Percentiles rank a stretch among this genome's conserved stretches.
phyloP scores from a whole-genome alignment of 2,329 filamentous ascomycete species.

The Didymella exigua region DNA sequence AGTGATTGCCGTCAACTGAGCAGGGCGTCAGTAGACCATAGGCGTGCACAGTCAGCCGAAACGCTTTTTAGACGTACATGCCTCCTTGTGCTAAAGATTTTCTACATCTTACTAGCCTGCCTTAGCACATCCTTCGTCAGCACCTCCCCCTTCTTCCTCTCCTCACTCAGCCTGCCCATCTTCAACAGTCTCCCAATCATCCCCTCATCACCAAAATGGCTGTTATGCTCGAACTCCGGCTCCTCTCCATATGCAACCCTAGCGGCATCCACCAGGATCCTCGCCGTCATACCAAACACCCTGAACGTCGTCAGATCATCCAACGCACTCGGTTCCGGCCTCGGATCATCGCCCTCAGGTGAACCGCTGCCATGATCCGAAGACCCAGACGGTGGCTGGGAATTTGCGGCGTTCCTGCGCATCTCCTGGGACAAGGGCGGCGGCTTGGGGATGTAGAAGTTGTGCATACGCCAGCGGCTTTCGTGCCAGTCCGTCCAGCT shows the following conservation, averaged over 20 bases:
- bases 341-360: conserved; percentile 29
- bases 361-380: conserved; percentile 4
- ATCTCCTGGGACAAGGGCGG: conserved; percentile 20
- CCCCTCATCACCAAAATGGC: conserved; percentile 68
- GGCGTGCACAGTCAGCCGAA: not conserved
- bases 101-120: conserved; percentile 56
- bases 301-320: conserved; percentile 67
- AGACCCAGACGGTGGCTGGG: not conserved
- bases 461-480: conserved; percentile 82
- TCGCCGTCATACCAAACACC: conserved; percentile 94
- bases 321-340: conserved; percentile 47
- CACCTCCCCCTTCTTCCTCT: conserved; percentile 58
- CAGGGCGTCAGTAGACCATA: not conserved
- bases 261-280: conserved; percentile 87
- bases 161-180: conserved; percentile 62
- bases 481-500: conserved; percentile 81
- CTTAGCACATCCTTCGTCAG: conserved; percentile 59
- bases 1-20: no score
- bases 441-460: conserved; percentile 78
- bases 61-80: not conserved
- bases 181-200: conserved; percentile 64
- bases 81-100: no score
- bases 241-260: conserved; percentile 80
- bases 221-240: conserved; percentile 80
- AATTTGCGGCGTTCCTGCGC: conserved; percentile 7